Evolutionary conservation across 192 early-diverging fungal species (phyloP), one percentile per base, ranked within the genome.

Genomic region (Oehlia diaphana): DNA sequence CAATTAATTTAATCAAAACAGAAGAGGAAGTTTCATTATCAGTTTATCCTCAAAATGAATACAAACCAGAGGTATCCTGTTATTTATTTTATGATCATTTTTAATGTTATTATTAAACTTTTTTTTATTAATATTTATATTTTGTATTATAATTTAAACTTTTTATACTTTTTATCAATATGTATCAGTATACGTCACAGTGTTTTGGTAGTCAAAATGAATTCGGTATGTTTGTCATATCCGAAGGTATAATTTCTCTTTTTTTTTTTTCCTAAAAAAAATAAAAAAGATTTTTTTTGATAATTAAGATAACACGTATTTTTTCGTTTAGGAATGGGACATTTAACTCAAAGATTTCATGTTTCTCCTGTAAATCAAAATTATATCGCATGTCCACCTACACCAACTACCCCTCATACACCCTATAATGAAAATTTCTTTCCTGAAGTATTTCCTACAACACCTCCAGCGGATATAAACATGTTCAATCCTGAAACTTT

Each of bases 381-480:
- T 70, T 37, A 9, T n/a, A 7, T 33, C 19, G 3, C 21, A 14
- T 70, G 9, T 44, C 68, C 68, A 21, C 68, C 68, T n/a, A 70
- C 68, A 21, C 68, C 68, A 70, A 70, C 68, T 2, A 70, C 68
- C 2, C 68, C 68, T 19, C 33, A 39, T 44, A 70, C 68, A 9
- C 68, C 68, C 6, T 16, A n/a, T 70, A 70, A 70, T 42, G 68
- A 70, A 26, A 42, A 12, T n/a, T 70, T 44, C 2, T 1, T 70
- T 6, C 19, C 37, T 26, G 64, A 31, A 28, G 28, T 26, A 65
- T 65, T 23, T 3, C n/a, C 28, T 23, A 31, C 21, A 9, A 42
- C 68, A n/a, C 14, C 33, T 44, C 39, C 68, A 47, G 14, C 37
- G 4, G 33, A n/a, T 44, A 70, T 39, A 4, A 67, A 67, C 35